These are phyloP conservation scores for Starmera caribaea DNA, from an alignment of 805 yeast genomes.

Conservation along the genomic window DNA sequence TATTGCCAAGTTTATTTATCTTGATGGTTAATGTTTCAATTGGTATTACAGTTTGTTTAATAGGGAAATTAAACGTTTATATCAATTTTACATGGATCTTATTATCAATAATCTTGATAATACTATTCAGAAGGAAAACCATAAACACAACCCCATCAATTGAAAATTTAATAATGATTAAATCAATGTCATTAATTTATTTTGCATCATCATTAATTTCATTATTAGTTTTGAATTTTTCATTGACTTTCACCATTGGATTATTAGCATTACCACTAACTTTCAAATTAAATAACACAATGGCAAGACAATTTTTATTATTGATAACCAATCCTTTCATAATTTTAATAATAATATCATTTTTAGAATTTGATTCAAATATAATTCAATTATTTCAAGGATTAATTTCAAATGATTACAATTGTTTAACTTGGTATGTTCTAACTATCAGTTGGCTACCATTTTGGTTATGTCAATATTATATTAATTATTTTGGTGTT, in stretches of 20 bases:
- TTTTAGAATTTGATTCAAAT: constrained; percentile 20
- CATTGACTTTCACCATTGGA: constrained; percentile 69
- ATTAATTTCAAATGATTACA: constrained; percentile 50
- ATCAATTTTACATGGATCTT: constrained; percentile 7
- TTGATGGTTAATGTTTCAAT: constrained; percentile 21
- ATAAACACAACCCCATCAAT: constrained; percentile 10
- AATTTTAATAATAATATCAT: constrained; percentile 22
- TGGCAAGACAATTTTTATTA: constrained; percentile 25
- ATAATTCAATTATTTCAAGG: constrained; percentile 29
- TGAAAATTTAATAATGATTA: constrained; percentile 19
- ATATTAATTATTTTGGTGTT: constrained; percentile 13
- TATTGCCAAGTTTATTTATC: constrained; percentile 20
- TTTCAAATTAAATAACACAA: constrained; percentile 26
- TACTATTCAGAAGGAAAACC: constrained; percentile 10
- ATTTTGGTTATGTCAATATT: constrained; percentile 47
- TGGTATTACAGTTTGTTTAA: constrained; percentile 18
- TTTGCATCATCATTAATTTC: constrained; percentile 64
- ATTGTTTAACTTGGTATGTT: constrained; percentile 82
- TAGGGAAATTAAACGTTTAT: constrained; percentile 12
- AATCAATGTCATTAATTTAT: constrained; percentile 42
- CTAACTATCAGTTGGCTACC: constrained; percentile 75
- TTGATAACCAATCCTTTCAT: constrained; percentile 44
- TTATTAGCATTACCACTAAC: constrained; percentile 68
- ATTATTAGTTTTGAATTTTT: constrained; percentile 71
- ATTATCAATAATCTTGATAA: constrained; percentile 8